phyloP scores from a whole-genome alignment of 2,329 filamentous ascomycete genomes.

The Trichoderma asperellum region DNA sequence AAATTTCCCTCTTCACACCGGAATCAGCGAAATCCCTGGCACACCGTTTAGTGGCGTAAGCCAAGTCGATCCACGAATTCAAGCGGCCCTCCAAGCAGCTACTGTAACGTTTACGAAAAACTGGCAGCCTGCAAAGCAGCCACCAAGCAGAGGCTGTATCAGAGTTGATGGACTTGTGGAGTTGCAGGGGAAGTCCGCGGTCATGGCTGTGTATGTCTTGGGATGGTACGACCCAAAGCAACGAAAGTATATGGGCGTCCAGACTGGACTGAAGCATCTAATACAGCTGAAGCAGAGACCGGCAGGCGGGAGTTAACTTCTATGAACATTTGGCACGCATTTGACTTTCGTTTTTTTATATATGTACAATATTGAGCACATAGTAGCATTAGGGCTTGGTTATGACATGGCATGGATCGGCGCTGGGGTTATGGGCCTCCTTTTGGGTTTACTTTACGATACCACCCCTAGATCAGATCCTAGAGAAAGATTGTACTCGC shows the following conservation, averaged over 20 bases:
- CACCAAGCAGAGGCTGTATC: conserved; percentile 56
- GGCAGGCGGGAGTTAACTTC: conserved; percentile 36
- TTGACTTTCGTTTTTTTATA: conserved; percentile 18
- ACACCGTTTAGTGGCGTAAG: conserved; percentile 38
- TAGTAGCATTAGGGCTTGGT: conserved; percentile 15
- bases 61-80: conserved; percentile 43
- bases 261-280: conserved; percentile 50
- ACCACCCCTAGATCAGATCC: conserved; percentile 24
- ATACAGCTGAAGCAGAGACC: conserved; percentile 48
- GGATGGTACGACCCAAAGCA: conserved; percentile 62
- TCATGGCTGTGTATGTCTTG: conserved; percentile 55
- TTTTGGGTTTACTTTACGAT: conserved; percentile 19
- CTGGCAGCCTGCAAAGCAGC: conserved; percentile 50
- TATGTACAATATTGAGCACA: conserved; percentile 20
- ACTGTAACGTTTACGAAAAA: conserved; percentile 46
- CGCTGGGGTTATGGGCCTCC: conserved; percentile 15
- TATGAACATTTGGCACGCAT: background rate
- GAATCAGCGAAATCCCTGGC: conserved; percentile 35
- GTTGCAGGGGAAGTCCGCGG: conserved; percentile 50
- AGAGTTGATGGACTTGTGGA: conserved; percentile 60
- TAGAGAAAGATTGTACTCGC: conserved; percentile 16
- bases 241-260: conserved; percentile 47
- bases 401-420: conserved; percentile 25
- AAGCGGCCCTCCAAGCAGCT: conserved; percentile 41
- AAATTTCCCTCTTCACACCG: conserved; percentile 35